A percentile compares a stretch with the other conserved stretches of the same genome.
Evolutionary conservation across 371 early-diverging fungal genomes (phyloP).

Genomic region (Mortierella sp.): DNA sequence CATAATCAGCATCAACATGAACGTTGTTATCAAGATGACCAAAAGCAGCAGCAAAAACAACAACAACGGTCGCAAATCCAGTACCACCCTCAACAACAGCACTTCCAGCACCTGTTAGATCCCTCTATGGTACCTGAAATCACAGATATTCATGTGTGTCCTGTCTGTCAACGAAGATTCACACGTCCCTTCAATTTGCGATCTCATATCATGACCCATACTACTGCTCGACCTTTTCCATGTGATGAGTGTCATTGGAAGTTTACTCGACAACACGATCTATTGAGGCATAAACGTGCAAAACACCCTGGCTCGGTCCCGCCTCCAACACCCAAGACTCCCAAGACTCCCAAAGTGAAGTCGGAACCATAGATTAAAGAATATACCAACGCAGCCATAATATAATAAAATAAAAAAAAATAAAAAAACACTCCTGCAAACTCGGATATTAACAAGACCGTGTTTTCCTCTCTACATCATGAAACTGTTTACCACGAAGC

Average conservation of each 20-base stretch:
- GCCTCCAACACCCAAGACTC: slow-evolving; percentile 12
- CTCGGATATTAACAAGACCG: too few species aligned
- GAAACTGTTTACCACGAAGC: too few species aligned
- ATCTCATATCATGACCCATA: slow-evolving; percentile 75
- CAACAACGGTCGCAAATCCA: slow-evolving; percentile 12
- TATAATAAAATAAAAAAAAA: background rate
- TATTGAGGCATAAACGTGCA: slow-evolving; percentile 75
- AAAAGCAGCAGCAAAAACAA: slow-evolving; percentile 1
- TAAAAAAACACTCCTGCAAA: too few species aligned
- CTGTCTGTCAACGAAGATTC: slow-evolving; percentile 68
- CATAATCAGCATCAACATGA: background rate
- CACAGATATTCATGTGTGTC: slow-evolving; percentile 59
- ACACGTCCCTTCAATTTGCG: slow-evolving; percentile 71
- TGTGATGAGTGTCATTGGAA: slow-evolving; percentile 70
- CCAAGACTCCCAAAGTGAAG: slow-evolving; percentile 16
- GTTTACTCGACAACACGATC: slow-evolving; percentile 82
- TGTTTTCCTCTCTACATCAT: too few species aligned
- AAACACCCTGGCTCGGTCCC: slow-evolving; percentile 50
- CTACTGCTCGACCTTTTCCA: slow-evolving; percentile 76
- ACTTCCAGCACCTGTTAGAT: slow-evolving; percentile 25
- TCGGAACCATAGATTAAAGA: background rate
- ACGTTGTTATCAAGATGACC: background rate
- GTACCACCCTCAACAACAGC: slow-evolving; percentile 22
- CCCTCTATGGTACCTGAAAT: slow-evolving; percentile 44
- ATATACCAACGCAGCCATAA: background rate